Evolutionary conservation across 139 green algal species (phyloP).

Genomic region (Micractinium sp.): DNA sequence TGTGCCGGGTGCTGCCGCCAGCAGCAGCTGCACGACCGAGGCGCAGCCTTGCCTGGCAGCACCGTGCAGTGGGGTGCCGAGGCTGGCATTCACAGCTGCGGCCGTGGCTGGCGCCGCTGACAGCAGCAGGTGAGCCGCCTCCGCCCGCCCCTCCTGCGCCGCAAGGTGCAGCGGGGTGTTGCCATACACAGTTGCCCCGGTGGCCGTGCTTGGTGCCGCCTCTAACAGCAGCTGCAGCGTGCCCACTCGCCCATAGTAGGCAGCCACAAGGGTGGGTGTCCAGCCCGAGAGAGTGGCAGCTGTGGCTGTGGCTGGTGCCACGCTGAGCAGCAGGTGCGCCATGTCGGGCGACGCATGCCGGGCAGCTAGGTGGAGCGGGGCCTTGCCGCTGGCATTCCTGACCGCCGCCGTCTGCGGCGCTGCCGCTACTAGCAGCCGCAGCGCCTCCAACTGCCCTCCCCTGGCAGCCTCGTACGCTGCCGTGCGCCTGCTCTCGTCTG

Average conservation of each 20-base stretch:
- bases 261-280: not conserved
- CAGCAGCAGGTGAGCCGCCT: not conserved
- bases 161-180: not conserved
- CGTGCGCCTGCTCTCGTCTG: not conserved
- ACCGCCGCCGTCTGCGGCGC: not conserved
- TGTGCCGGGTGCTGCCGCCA: not conserved
- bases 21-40: not conserved
- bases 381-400: not conserved
- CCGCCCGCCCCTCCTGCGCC: not conserved
- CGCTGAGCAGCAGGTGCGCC: not conserved
- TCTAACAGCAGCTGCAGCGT: not conserved
- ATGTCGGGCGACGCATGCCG: not conserved
- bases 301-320: not conserved
- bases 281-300: not conserved
- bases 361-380: not conserved
- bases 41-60: not conserved
- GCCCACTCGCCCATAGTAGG: not conserved
- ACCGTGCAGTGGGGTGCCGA: not conserved
- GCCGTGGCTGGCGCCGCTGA: not conserved
- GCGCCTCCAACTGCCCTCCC: not conserved
- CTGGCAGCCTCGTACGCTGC: not conserved
- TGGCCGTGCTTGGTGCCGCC: not conserved
- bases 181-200: not conserved
- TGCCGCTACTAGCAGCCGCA: not conserved
- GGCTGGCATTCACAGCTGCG: not conserved